Percentiles rank a stretch among this genome's conserved stretches.
Evolutionary conservation across 176 grass and related monocot genomes (phyloP).

Genomic region (barley (Hordeum vulgare)): MorexV3_pseudomolecules_assembly NC_058519.1:499376737-499377236

Average conservation of each 20-base stretch:
- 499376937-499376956: not conserved
- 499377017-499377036: not conserved
- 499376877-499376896: not conserved
- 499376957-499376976: conserved; percentile 23
- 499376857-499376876: conserved; percentile 17
- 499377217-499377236: not conserved
- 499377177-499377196: not conserved
- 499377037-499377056: not conserved
- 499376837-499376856: not conserved
- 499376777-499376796: not conserved
- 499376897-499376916: not conserved
- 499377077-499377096: conserved; percentile 20
- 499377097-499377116: conserved; percentile 81
- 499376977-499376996: conserved; percentile 77
- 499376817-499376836: conserved; percentile 39
- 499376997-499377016: not conserved
- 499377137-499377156: conserved; percentile 49
- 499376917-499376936: not conserved
- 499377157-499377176: conserved; percentile 48
- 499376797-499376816: conserved; percentile 17
- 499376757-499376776: not conserved
- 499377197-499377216: not conserved
- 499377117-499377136: conserved; percentile 49
- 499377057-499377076: not conserved
- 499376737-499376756: not conserved